These are phyloP conservation scores for Saccharata proteae DNA, from an alignment of 2,329 filamentous ascomycete genomes.

Conservation along the genomic window DNA sequence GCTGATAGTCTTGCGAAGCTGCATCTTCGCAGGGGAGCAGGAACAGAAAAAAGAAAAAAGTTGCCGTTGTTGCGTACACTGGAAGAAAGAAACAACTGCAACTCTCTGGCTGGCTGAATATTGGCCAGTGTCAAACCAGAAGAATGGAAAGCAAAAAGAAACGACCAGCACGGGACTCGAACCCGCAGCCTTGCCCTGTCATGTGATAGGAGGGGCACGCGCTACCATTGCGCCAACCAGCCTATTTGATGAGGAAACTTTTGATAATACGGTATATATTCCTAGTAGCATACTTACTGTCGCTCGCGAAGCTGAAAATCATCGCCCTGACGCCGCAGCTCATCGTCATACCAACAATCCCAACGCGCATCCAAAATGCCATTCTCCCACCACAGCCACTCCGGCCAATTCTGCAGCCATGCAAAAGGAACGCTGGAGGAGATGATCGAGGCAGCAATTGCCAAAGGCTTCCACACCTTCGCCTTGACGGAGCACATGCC, in stretches of 20 bases:
- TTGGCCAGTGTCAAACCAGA: too few relatives aligned
- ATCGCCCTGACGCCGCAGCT: neutral
- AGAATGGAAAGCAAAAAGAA: neutral
- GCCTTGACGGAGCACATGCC: conserved; percentile 95
- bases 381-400: conserved; percentile 96
- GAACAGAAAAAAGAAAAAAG: too few relatives aligned
- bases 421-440: conserved; percentile 76
- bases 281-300: neutral
- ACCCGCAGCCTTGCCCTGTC: conserved; percentile 9
- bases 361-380: conserved; percentile 57
- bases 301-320: too few relatives aligned
- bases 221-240: conserved; percentile 10
- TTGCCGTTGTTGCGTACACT: too few relatives aligned
- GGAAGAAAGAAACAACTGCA: too few relatives aligned
- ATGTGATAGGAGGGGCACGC: conserved; percentile 6
- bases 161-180: conserved; percentile 10
- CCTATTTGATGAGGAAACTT: conserved; percentile 2
- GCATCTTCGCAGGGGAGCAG: too few relatives aligned
- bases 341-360: too few relatives aligned
- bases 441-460: conserved; percentile 67
- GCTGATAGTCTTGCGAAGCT: too few relatives aligned
- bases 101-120: too few relatives aligned
- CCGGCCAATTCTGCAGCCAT: conserved; percentile 93
- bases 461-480: conserved; percentile 67
- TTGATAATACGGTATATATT: neutral